phyloP scores from a whole-genome alignment of 2,329 filamentous ascomycete species.

The Scedosporium boydii region DNA sequence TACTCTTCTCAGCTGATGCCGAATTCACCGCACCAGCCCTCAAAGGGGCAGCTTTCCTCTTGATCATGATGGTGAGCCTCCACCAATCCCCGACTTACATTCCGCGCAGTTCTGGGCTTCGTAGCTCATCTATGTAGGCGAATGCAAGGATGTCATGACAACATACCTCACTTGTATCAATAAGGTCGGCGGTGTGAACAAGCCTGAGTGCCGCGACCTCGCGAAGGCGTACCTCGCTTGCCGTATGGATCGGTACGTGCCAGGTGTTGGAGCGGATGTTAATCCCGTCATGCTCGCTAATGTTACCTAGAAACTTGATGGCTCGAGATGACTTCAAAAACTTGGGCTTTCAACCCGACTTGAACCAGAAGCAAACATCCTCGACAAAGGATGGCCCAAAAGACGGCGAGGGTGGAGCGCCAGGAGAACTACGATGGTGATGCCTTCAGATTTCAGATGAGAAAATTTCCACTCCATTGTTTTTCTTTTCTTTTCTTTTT shows the following conservation, averaged over 20 bases:
- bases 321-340: conserved; percentile 92
- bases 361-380: conserved; percentile 9
- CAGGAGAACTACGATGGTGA: conserved; percentile 26
- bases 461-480: not conserved
- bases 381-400: conserved; percentile 17
- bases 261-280: not conserved
- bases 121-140: conserved; percentile 42
- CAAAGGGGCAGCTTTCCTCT: conserved; percentile 90
- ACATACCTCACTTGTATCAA: conserved; percentile 83
- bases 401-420: conserved; percentile 12
- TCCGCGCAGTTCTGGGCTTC: too few relatives aligned
- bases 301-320: conserved; percentile 72
- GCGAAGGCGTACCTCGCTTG: conserved; percentile 86
- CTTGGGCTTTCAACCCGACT: conserved; percentile 56
- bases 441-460: not conserved
- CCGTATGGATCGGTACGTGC: conserved; percentile 55
- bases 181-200: conserved; percentile 72
- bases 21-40: conserved; percentile 43
- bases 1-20: not conserved
- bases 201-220: conserved; percentile 71
- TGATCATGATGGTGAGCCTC: conserved; percentile 63
- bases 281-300: not conserved
- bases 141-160: conserved; percentile 86
- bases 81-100: not conserved
- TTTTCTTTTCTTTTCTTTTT: too few relatives aligned